A percentile compares a stretch with the other conserved stretches of the same genome.
phyloP scores from a whole-genome alignment of 2,329 filamentous ascomycete genomes.

The Thermomyces lanuginosus region DNA sequence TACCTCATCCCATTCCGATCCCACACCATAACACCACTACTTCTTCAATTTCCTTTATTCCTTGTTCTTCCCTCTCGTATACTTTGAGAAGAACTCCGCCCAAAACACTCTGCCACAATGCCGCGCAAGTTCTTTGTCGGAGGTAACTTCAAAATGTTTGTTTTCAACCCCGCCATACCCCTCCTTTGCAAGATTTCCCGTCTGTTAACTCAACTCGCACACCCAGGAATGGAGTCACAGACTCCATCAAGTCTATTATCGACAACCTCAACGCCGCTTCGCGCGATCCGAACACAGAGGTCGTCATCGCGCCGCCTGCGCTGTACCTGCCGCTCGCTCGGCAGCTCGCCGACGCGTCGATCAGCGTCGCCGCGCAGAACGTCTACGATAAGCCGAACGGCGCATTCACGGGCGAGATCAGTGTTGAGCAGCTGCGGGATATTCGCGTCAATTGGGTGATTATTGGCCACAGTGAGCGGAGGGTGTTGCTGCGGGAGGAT shows the following conservation, averaged over 20 bases:
- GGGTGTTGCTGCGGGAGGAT: conserved; percentile 72
- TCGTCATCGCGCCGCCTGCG: conserved; percentile 79
- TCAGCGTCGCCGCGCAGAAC: conserved; percentile 89
- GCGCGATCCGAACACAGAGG: conserved; percentile 51
- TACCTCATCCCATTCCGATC: background rate
- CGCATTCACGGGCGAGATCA: conserved; percentile 94
- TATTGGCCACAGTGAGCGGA: conserved; percentile 87
- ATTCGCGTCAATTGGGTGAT: conserved; percentile 77
- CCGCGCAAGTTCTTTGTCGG: conserved; percentile 93
- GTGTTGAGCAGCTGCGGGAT: conserved; percentile 78
- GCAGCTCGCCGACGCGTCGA: conserved; percentile 54
- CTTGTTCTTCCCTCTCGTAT: conserved; percentile 1
- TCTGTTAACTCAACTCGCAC: conserved; percentile 10
- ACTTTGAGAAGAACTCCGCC: background rate
- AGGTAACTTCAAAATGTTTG: conserved; percentile 99
- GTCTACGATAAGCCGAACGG: conserved; percentile 95
- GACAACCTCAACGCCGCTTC: conserved; percentile 72
- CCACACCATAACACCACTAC: background rate
- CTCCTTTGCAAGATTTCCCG: conserved; percentile 10
- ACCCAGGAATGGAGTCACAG: conserved; percentile 79
- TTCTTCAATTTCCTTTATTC: background rate
- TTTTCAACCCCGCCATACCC: conserved; percentile 13
- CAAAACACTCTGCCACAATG: conserved; percentile 43
- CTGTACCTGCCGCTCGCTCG: conserved; percentile 82
- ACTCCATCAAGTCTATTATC: conserved; percentile 83